Base-by-base conservation (phyloP, 2,329 filamentous ascomycete species). In the Stemphylium vesicarium region DNA sequence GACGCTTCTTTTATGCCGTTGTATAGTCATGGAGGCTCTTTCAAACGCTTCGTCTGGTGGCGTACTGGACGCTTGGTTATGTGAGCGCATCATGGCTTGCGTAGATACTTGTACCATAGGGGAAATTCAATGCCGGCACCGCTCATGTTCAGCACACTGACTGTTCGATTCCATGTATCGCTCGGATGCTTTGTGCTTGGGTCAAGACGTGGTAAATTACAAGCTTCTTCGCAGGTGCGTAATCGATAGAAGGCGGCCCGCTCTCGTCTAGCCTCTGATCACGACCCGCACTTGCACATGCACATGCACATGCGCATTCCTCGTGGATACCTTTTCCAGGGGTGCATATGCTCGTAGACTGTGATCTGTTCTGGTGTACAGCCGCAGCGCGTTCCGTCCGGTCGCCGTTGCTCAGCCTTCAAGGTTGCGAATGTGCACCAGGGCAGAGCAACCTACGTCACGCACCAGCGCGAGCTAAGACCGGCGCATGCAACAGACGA, bases 21-120 rank as follows among this genome's bases (percentile, higher is more conserved):
- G 63, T 65, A 66, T 60, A 68, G 60, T 63, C 64, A 68, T 65
- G 69, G 62, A 70, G 65, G 63, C 58, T 59, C 4, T 62, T 54
- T 56, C 62, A 57, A 60, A 57, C 62, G 60, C 61, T 61, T 60
- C 61, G 66, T 63, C 52, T 56, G 60, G 60, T 48, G 67, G 69
- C 65, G 68, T 68, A 63, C 43, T 50, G 64, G 57, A 63, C 64
- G 50, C 57, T 53, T 56, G 61, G 59, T 57, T 65, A 63, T 63
- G 63, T 56, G 57, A 62, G 60, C 60, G 65, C 55, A 62, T 60
- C 63, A 54, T 60, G 66, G 61, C 49, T 57, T 58, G 61, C 62
- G 60, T 55, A 60, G 56, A 59, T 57, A 58, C 58, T 61, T 73
- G 68, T 74, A 73, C 50, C 58, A 73, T 72, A 71, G 56, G 64